A percentile compares a stretch with the other conserved stretches of the same genome.
Conservation (phyloP, 768 basidiomycete genomes). For the Phylloporus sp. region DNA sequence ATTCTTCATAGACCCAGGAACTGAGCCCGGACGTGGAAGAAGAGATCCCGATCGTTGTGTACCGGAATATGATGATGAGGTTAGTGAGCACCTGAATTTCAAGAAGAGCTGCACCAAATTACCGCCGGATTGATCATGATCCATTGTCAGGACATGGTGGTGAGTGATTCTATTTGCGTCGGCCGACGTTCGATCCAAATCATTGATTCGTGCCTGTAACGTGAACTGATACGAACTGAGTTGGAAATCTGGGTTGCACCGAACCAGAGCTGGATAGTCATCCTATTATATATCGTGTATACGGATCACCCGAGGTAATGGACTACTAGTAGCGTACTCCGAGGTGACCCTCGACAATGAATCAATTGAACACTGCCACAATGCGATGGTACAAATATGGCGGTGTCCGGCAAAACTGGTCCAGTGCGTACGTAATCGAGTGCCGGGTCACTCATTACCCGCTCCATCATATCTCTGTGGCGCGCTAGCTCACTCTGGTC, state of each 20-base stretch:
- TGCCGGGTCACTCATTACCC: not conserved
- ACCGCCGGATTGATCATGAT: too few relatives aligned
- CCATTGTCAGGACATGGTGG: too few relatives aligned
- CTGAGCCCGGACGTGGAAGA: not conserved
- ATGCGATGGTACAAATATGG: not conserved
- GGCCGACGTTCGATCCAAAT: too few relatives aligned
- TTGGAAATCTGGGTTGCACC: not conserved
- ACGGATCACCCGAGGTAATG: not conserved
- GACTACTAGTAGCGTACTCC: not conserved
- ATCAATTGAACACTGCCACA: not conserved
- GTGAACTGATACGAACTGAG: not conserved
- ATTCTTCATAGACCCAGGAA: not conserved
- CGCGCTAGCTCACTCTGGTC: not conserved
- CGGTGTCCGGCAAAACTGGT: not conserved
- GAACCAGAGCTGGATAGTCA: not conserved
- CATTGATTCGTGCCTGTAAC: not conserved
- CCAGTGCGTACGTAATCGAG: too few relatives aligned
- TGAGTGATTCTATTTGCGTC: not conserved
- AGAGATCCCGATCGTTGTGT: not conserved
- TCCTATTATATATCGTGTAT: not conserved
- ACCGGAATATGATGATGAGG: too few relatives aligned
- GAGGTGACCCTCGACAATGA: not conserved
- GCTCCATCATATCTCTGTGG: not conserved
- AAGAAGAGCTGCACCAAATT: too few relatives aligned
- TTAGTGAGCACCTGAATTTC: too few relatives aligned